Evolutionary conservation across 805 yeast species (phyloP).

Genomic region (Scheffersomyces ergatensis): DNA sequence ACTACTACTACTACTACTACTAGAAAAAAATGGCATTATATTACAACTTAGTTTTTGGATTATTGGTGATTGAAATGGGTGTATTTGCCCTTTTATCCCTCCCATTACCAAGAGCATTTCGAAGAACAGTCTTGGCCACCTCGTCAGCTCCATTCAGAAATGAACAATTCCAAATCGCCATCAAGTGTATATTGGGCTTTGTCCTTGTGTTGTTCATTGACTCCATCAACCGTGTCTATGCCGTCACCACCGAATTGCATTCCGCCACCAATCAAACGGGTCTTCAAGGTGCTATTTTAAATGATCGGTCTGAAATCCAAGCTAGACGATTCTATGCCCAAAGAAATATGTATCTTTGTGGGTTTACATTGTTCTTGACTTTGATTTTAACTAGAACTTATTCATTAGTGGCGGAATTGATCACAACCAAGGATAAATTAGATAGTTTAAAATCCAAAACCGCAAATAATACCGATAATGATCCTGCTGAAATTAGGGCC

Average conservation of each 20-base stretch:
- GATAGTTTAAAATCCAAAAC: conserved; percentile 29
- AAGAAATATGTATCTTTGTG: conserved; percentile 93
- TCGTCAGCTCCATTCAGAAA: conserved; percentile 68
- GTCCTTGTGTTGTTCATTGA: conserved; percentile 82
- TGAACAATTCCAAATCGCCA: conserved; percentile 69
- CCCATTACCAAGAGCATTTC: conserved; percentile 76
- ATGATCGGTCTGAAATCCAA: conserved; percentile 78
- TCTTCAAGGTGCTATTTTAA: conserved; percentile 23
- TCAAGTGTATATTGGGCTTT: conserved; percentile 81
- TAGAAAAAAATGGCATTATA: conserved; percentile 44
- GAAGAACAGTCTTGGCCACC: conserved; percentile 64
- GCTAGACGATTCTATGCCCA: conserved; percentile 94
- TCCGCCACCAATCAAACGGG: conserved; percentile 19
- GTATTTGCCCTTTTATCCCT: conserved; percentile 76
- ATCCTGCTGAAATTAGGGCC: conserved; percentile 39
- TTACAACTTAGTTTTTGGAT: conserved; percentile 60
- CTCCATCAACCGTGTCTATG: conserved; percentile 77
- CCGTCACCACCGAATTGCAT: conserved; percentile 62
- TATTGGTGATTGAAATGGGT: conserved; percentile 74
- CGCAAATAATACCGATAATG: conserved; percentile 18
- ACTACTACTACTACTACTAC: too few relatives aligned
- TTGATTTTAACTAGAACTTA: conserved; percentile 83
- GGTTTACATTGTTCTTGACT: conserved; percentile 89
- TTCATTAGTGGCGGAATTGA: conserved; percentile 70
- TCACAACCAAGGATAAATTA: conserved; percentile 60